A percentile compares a stretch with the other conserved stretches of the same genome.
phyloP scores from a whole-genome alignment of 352 stramenopile genomes.

The Pythium aquatile region DNA sequence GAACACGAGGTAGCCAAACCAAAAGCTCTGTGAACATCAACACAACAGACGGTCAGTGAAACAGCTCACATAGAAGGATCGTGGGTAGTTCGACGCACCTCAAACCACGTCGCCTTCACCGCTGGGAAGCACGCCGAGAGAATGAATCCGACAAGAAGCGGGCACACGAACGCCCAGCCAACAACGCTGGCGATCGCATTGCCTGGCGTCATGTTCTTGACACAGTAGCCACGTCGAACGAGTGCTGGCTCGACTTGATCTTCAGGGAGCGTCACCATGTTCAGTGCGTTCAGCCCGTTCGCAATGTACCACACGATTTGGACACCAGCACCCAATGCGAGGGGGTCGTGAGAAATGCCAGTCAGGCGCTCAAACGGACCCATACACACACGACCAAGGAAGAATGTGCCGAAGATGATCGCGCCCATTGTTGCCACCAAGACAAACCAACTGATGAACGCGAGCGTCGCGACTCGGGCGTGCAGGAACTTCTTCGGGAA shows the following conservation, averaged over 20 bases:
- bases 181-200: constrained; percentile 56
- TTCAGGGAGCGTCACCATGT: constrained; percentile 56
- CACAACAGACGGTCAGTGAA: not conserved
- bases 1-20: constrained; percentile 73
- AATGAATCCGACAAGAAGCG: constrained; percentile 67
- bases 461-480: constrained; percentile 48
- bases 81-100: constrained; percentile 12
- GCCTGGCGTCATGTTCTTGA: constrained; percentile 57
- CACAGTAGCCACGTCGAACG: constrained; percentile 59
- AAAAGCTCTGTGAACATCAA: constrained; percentile 42
- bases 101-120: constrained; percentile 44
- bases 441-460: constrained; percentile 57
- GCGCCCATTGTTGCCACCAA: constrained; percentile 57
- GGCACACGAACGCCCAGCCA: constrained; percentile 70
- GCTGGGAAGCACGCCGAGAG: constrained; percentile 48
- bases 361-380: constrained; percentile 66
- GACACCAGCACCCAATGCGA: constrained; percentile 70
- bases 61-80: not conserved
- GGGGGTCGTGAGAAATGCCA: constrained; percentile 69
- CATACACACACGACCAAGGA: constrained; percentile 63
- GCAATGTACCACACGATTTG: constrained; percentile 77
- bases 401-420: constrained; percentile 69
- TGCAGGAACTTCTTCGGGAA: constrained; percentile 48
- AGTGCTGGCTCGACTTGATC: constrained; percentile 60
- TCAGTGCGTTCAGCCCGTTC: constrained; percentile 60